Evolutionary conservation across 139 green algal species (phyloP).

Genomic region (Tetraselmis striata): DNA sequence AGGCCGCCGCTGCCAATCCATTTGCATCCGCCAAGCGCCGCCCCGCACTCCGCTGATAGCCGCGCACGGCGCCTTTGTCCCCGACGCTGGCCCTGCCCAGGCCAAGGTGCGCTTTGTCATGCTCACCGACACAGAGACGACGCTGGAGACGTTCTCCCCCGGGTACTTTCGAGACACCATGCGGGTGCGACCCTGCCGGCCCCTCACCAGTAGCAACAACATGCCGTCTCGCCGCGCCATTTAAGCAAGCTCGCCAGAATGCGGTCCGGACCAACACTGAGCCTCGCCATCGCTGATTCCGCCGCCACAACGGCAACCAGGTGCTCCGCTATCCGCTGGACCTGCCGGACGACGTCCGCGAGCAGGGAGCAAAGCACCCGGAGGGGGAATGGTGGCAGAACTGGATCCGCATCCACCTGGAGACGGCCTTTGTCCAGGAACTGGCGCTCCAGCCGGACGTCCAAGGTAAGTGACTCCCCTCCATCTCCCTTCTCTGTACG

Average conservation of each 20-base stretch:
- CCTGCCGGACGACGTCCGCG: background rate
- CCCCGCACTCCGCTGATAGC: too few species aligned
- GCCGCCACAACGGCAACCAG: background rate
- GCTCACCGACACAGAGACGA: background rate
- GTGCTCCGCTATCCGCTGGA: background rate
- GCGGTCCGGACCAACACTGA: too few species aligned
- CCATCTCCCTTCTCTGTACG: too few species aligned
- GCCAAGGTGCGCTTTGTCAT: background rate
- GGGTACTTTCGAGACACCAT: background rate
- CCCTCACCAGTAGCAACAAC: too few species aligned
- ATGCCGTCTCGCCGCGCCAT: too few species aligned
- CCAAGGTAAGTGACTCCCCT: too few species aligned
- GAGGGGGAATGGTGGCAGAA: background rate
- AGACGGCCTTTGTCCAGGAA: background rate
- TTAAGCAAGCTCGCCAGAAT: too few species aligned
- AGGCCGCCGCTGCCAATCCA: too few species aligned
- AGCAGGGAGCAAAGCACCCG: background rate
- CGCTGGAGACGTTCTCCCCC: background rate
- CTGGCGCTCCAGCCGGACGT: background rate
- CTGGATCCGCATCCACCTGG: background rate
- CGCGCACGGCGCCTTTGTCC: too few species aligned
- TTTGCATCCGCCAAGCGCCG: too few species aligned
- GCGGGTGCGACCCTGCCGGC: background rate
- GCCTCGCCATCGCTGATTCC: too few species aligned
- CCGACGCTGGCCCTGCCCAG: background rate